Evolutionary conservation across 2,329 filamentous ascomycete species (phyloP), one percentile per base, ranked within the genome.

Genomic region (Aureobasidium lini): DNA sequence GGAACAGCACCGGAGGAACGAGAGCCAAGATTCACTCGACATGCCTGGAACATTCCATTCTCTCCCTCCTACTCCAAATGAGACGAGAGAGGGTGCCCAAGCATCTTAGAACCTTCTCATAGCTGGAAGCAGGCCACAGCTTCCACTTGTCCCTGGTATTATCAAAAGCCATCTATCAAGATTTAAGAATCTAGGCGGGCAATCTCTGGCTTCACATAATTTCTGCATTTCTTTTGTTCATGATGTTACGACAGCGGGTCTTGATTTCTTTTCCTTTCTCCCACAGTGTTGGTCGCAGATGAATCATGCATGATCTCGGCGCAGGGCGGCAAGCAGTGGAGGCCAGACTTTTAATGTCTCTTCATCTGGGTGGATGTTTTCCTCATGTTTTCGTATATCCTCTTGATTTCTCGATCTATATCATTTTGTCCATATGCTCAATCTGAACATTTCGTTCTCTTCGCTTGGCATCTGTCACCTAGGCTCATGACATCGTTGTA

Each of bases 41-140:
- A 68, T 71, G 65, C 69, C 69, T 11, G 69, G 69, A 18, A 67
- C 68, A 2, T 71, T 71, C 60, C 67, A 70, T 13, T 70, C 60
- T 11, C 39, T 63, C 36, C 62, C 62, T 6, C 49, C 62, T 36
- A 63, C 62, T 8, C 62, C 62, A 1, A 57, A 37, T 28, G 62
- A 63, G 23, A 61, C 59, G n/a, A 52, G 32, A 40, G 49, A 56
- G 13, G 50, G 54, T 10, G 54, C 43, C 10, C 43, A 47, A 1
- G 15, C 18, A 15, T 40, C 36, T 16, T 52, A 52, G 15, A 31
- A 34, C 13, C 10, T n/a, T 2, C 13, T 29, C 0, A 31, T 13
- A 1, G n/a, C 34, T 36, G 34, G 10, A 28, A 9, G 15, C 8
- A 32, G 32, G 31, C 23, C 47, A 13, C 11, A 42, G 6, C 39